A percentile compares a stretch with the other conserved stretches of the same genome.
Conservation (phyloP, 106 monocot genomes). For the Dendrobium officinale region DNA sequence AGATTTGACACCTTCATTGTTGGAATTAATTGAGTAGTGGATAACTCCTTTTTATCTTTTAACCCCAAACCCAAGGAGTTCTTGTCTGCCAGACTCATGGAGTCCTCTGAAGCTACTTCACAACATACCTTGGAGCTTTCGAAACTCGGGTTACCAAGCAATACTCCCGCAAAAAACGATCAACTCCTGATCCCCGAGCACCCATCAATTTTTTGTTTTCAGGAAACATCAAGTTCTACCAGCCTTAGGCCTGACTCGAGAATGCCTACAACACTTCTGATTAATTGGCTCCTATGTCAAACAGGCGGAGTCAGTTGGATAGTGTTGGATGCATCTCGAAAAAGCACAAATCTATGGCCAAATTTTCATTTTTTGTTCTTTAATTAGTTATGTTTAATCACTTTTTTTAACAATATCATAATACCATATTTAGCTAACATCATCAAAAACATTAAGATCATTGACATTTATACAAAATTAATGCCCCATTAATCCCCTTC, state of each 20-base stretch:
- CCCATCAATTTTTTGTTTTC: too few relatives aligned
- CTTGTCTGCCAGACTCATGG: too few relatives aligned
- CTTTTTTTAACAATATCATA: neutral
- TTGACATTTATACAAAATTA: neutral
- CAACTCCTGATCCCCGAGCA: too few relatives aligned
- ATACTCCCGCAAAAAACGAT: too few relatives aligned
- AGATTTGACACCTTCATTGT: too few relatives aligned
- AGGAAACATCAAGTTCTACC: neutral
- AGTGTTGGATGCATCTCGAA: neutral
- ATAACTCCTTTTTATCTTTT: too few relatives aligned
- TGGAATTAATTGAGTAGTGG: too few relatives aligned
- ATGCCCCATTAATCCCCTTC: neutral
- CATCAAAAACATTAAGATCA: neutral
- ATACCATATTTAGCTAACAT: neutral
- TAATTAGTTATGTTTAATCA: neutral
- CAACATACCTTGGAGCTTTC: too few relatives aligned
- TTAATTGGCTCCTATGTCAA: neutral
- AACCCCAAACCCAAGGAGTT: too few relatives aligned
- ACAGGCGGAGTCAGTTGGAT: neutral
- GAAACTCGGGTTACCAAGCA: too few relatives aligned
- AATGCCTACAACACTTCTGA: neutral
- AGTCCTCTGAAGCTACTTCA: too few relatives aligned
- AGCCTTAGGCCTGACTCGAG: neutral
- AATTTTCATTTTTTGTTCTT: neutral
- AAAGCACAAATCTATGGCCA: neutral